These are phyloP conservation scores for Ophiorrhiza pumila DNA, from an alignment of 257 asterid genomes.

Conservation along the genomic window DNA sequence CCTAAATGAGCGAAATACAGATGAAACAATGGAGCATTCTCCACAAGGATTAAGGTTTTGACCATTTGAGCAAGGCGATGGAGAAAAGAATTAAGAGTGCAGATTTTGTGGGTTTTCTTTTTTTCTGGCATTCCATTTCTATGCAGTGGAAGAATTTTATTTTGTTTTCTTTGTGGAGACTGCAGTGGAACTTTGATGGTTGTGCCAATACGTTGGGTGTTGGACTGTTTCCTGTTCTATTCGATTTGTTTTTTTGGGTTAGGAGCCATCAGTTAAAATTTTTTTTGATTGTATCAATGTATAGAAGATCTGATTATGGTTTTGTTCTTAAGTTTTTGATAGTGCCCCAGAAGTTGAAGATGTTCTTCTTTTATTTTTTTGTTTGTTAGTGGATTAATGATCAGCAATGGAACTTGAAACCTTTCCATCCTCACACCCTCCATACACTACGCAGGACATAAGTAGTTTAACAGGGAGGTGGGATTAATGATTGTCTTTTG, in stretches of 20 bases:
- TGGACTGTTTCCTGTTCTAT: background rate
- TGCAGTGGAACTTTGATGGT: conserved; percentile 10
- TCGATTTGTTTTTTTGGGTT: background rate
- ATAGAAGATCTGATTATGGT: background rate
- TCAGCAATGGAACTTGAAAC: background rate
- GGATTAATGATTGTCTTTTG: too few relatives aligned
- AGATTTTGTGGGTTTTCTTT: background rate
- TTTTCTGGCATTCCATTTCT: background rate
- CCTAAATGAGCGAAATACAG: background rate
- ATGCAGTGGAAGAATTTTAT: background rate
- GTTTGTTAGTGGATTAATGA: background rate
- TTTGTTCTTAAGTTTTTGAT: too few relatives aligned
- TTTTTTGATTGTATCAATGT: background rate
- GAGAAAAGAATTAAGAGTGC: background rate
- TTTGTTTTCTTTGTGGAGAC: too few relatives aligned
- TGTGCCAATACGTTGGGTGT: background rate
- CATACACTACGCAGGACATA: background rate
- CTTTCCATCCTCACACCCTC: background rate
- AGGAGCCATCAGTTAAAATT: too few relatives aligned
- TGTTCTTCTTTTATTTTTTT: too few relatives aligned
- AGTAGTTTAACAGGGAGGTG: too few relatives aligned
- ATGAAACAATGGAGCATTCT: background rate
- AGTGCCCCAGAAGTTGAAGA: too few relatives aligned
- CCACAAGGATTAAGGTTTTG: background rate
- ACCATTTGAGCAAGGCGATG: background rate